These are phyloP conservation scores for Juncus inflexus DNA, from an alignment of 176 grass and related monocot genomes.

Conservation along the genomic window DNA sequence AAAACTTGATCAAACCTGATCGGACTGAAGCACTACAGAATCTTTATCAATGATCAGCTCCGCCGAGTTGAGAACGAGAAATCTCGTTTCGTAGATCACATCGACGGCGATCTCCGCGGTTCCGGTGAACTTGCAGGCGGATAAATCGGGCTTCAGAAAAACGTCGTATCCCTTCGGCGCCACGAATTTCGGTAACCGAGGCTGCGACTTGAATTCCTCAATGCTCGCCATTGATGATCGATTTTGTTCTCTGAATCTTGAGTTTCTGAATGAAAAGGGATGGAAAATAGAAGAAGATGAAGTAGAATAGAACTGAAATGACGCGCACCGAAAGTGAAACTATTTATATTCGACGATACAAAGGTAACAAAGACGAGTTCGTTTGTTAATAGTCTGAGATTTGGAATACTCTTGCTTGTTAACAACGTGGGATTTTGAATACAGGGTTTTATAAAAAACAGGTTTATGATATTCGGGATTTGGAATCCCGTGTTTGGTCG, in stretches of 20 bases:
- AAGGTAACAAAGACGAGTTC: no score
- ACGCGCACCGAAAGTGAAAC: no score
- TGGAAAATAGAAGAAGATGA: no score
- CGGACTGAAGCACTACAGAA: slow-evolving; percentile 41
- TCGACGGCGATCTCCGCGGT: slow-evolving; percentile 33
- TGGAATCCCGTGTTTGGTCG: not conserved
- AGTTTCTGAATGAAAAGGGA: no score
- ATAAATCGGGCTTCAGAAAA: slow-evolving; percentile 47
- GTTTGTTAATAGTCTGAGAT: no score
- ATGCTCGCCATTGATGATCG: no score
- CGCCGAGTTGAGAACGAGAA: slow-evolving; percentile 70
- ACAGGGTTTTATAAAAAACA: no score
- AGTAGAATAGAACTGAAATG: no score
- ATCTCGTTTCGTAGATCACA: slow-evolving; percentile 44
- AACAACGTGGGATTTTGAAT: no score
- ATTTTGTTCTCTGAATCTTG: no score
- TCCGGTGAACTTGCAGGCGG: slow-evolving; percentile 50
- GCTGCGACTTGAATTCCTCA: slow-evolving; percentile 40
- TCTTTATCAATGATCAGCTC: slow-evolving; percentile 40
- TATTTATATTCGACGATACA: no score
- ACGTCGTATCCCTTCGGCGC: slow-evolving; percentile 52
- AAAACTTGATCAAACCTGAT: not conserved
- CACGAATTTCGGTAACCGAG: slow-evolving; percentile 55
- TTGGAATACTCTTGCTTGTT: no score
- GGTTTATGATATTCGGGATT: not conserved